These are phyloP conservation scores for Wickerhamiella hasegawae DNA, from an alignment of 805 yeast genomes.

Conservation along the genomic window DNA sequence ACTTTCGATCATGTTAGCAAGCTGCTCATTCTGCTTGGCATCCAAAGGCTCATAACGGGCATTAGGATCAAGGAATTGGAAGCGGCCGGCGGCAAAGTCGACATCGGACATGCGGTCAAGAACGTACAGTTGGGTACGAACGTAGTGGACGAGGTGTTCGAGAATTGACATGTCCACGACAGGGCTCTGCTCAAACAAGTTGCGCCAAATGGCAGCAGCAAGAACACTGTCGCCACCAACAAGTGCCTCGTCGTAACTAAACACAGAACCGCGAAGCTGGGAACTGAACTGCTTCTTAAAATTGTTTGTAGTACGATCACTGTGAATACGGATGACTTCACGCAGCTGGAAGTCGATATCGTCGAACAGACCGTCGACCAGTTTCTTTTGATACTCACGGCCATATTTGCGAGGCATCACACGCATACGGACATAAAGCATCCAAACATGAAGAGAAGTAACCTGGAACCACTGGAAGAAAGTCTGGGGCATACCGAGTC, in stretches of 20 bases:
- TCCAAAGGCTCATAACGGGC: constrained; percentile 61
- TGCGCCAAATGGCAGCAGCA: constrained; percentile 42
- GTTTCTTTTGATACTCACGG: constrained; percentile 75
- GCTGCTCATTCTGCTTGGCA: constrained; percentile 33
- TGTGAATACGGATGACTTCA: constrained; percentile 70
- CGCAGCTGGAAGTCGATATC: constrained; percentile 79
- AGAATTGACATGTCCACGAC: constrained; percentile 68
- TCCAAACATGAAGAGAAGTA: constrained; percentile 83
- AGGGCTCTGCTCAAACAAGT: constrained; percentile 71
- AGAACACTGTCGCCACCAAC: constrained; percentile 47
- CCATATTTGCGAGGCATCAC: constrained; percentile 88
- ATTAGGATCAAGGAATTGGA: constrained; percentile 70
- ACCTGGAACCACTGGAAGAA: constrained; percentile 96
- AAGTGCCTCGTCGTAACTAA: constrained; percentile 87
- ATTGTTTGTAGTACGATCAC: constrained; percentile 68
- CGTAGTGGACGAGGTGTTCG: constrained; percentile 80
- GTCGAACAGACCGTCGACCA: constrained; percentile 74
- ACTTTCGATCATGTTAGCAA: constrained; percentile 15
- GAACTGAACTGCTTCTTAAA: constrained; percentile 81
- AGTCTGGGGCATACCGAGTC: constrained; percentile 65
- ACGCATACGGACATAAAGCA: constrained; percentile 86
- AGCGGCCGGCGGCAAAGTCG: constrained; percentile 84
- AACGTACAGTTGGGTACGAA: constrained; percentile 78
- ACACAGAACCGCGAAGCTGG: constrained; percentile 76
- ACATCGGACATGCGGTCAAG: constrained; percentile 74